A percentile compares a stretch with the other conserved stretches of the same genome.
Conservation (phyloP, 805 yeast species). For the Myxozyma sirexii region DNA sequence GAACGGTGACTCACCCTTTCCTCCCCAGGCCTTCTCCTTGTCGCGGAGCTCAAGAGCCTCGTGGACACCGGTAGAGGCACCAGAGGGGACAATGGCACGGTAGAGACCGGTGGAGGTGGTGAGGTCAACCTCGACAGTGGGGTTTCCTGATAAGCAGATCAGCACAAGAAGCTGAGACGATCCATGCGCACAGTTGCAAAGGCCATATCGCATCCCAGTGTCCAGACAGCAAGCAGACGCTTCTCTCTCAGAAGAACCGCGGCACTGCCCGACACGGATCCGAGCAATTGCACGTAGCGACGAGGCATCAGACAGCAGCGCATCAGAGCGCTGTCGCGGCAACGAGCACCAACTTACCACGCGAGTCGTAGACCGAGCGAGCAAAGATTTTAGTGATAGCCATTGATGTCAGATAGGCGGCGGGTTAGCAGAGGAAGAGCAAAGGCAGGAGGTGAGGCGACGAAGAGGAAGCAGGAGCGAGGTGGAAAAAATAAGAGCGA, state of each 20-base stretch:
- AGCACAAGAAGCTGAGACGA: not conserved
- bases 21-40: conserved; percentile 96
- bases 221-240: not conserved
- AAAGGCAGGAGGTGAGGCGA: no score
- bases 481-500: not conserved
- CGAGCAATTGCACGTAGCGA: not conserved
- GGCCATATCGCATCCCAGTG: no score
- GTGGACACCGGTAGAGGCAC: conserved; percentile 99
- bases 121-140: conserved; percentile 98
- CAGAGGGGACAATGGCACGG: conserved; percentile 98
- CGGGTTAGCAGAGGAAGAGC: not conserved
- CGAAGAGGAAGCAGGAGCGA: not conserved
- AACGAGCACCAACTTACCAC: conserved; percentile 59
- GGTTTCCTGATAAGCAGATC: conserved; percentile 56
- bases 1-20: conserved; percentile 68
- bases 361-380: conserved; percentile 98
- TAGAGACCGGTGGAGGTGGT: conserved; percentile 89
- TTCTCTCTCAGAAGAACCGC: not conserved
- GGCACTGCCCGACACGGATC: no score
- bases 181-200: not conserved
- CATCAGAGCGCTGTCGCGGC: not conserved
- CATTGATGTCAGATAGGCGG: conserved; percentile 49
- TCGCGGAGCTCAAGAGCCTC: conserved; percentile 99
- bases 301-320: not conserved
- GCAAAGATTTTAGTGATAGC: conserved; percentile 86